Conservation (phyloP, 1,139 yeast species). For the Scheffersomyces titani region DNA sequence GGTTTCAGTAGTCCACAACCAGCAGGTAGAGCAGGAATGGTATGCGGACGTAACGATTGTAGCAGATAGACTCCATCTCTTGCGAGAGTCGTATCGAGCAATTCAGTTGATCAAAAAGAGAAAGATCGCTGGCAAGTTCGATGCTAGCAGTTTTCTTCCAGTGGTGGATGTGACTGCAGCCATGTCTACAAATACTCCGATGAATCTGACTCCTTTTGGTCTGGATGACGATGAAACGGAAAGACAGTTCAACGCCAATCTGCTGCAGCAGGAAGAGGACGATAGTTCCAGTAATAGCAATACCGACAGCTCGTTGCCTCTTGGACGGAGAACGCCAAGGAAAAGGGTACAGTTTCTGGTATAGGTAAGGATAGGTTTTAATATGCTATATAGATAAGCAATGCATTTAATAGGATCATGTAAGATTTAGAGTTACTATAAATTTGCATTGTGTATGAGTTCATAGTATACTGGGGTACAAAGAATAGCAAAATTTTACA, state of each 20-base stretch:
- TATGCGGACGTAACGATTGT: conserved; percentile 24
- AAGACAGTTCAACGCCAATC: conserved; percentile 6
- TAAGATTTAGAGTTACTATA: not conserved
- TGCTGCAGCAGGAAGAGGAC: conserved; percentile 19
- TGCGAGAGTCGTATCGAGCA: conserved; percentile 32
- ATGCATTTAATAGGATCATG: not conserved
- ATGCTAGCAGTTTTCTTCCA: conserved; percentile 1
- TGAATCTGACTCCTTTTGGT: conserved; percentile 4
- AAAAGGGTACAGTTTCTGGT: conserved; percentile 9
- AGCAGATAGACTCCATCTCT: conserved; percentile 28
- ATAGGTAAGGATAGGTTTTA: not conserved
- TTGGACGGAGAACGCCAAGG: conserved; percentile 8
- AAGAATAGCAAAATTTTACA: too few relatives aligned
- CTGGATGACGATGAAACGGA: conserved; percentile 12
- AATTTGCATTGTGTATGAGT: too few relatives aligned
- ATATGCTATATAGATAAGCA: not conserved
- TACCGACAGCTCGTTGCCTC: conserved; percentile 5
- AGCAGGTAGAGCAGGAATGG: conserved; percentile 23
- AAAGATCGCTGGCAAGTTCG: conserved; percentile 9
- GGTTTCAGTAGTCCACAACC: conserved; percentile 1
- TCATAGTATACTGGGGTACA: too few relatives aligned
- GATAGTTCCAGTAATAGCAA: conserved; percentile 17
- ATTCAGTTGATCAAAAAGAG: conserved; percentile 25
- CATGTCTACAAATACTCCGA: conserved; percentile 1
- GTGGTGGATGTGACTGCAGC: conserved; percentile 1